These are phyloP conservation scores for Aureoboletus auriporus DNA, from an alignment of 768 basidiomycete genomes.

Conservation along the genomic window DNA sequence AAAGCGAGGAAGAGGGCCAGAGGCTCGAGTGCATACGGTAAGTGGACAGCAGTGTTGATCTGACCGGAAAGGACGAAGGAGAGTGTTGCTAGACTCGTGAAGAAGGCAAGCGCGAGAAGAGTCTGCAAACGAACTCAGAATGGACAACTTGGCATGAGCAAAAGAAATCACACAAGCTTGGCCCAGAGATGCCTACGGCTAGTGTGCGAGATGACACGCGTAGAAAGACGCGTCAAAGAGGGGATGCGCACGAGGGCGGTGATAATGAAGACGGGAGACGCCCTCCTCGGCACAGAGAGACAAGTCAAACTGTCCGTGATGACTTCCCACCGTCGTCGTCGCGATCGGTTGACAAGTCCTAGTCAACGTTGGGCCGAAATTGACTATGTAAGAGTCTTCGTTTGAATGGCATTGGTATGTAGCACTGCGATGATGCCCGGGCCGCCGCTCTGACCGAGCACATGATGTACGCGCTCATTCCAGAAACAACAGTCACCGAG, in stretches of 20 bases:
- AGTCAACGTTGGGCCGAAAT: too few species aligned
- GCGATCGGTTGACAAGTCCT: too few species aligned
- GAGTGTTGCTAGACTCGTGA: constrained; percentile 43
- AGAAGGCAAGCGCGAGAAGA: constrained; percentile 44
- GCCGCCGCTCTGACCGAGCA: too few species aligned
- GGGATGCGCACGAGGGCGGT: constrained; percentile 37
- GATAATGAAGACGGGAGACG: constrained; percentile 45
- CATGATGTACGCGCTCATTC: too few species aligned
- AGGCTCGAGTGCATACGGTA: constrained; percentile 56
- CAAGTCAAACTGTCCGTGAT: neutral
- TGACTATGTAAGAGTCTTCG: too few species aligned
- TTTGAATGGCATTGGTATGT: too few species aligned
- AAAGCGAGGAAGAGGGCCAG: constrained; percentile 46
- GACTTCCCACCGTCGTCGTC: too few species aligned
- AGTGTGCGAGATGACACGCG: constrained; percentile 36
- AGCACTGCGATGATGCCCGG: too few species aligned
- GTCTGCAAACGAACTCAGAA: constrained; percentile 32
- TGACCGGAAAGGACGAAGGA: constrained; percentile 34
- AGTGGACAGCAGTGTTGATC: constrained; percentile 38
- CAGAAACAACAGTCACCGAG: too few species aligned
- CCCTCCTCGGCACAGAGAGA: constrained; percentile 45
- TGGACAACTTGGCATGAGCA: neutral
- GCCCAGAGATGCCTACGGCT: constrained; percentile 48
- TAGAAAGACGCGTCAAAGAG: constrained; percentile 21
- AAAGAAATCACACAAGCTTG: constrained; percentile 60